Percentiles rank a stretch among this genome's conserved stretches.
Evolutionary conservation across 2,329 filamentous ascomycete species (phyloP).

Genomic region (Alternaria alternata): DNA sequence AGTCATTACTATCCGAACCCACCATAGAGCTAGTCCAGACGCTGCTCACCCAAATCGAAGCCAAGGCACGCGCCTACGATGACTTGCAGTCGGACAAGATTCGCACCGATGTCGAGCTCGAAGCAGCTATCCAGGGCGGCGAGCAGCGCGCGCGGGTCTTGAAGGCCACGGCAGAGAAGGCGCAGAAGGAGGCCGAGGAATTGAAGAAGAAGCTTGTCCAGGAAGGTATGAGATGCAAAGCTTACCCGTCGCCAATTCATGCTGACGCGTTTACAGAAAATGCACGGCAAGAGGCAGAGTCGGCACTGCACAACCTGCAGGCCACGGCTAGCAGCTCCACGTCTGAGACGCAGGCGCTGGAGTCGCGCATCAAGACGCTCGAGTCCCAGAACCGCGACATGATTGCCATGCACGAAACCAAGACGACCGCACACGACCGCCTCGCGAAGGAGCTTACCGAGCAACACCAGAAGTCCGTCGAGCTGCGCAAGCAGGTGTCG

Average conservation of each 20-base stretch:
- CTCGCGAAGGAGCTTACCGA: slow-evolving; percentile 85
- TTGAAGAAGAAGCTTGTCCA: slow-evolving; percentile 81
- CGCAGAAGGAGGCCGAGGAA: slow-evolving; percentile 82
- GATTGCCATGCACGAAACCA: slow-evolving; percentile 85
- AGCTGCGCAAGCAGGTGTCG: slow-evolving; percentile 83
- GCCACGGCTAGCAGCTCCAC: slow-evolving; percentile 76
- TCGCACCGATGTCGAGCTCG: slow-evolving; percentile 88
- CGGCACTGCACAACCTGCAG: slow-evolving; percentile 80
- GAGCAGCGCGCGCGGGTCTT: slow-evolving; percentile 84
- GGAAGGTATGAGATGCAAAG: slow-evolving; percentile 69
- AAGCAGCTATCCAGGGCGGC: slow-evolving; percentile 83
- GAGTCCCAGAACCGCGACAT: slow-evolving; percentile 94
- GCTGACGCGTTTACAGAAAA: slow-evolving; percentile 67
- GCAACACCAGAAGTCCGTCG: slow-evolving; percentile 87
- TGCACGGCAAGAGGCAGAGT: slow-evolving; percentile 76
- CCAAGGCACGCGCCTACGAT: slow-evolving; percentile 84
- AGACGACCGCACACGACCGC: slow-evolving; percentile 84
- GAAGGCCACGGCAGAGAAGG: slow-evolving; percentile 82
- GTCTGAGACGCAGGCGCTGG: slow-evolving; percentile 77
- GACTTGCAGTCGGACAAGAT: slow-evolving; percentile 86
- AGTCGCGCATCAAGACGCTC: slow-evolving; percentile 82
- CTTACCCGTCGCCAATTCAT: slow-evolving; percentile 4
- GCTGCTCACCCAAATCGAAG: slow-evolving; percentile 76
- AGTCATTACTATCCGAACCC: slow-evolving; percentile 69
- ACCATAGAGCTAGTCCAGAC: slow-evolving; percentile 80